Percentiles rank a stretch among this genome's conserved stretches.
Evolutionary conservation across 2,329 filamentous ascomycete genomes (phyloP).

Genomic region (Colletotrichum karsti): DNA sequence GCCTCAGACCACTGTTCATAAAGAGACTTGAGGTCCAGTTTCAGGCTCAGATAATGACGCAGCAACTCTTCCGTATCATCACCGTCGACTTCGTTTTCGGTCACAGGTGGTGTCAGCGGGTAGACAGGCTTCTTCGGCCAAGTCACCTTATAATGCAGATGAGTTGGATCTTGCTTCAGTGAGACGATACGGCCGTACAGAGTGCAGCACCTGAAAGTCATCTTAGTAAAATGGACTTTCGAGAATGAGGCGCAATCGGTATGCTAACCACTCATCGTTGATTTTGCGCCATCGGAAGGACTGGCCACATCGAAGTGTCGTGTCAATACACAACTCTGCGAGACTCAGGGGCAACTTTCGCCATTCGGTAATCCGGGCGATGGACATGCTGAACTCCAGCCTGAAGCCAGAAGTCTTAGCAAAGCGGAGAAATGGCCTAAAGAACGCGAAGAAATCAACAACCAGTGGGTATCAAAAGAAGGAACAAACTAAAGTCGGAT

Average conservation of each 20-base stretch:
- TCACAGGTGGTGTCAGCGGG: slow-evolving; percentile 18
- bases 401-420: no score
- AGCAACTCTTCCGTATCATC: slow-evolving; percentile 81
- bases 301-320: slow-evolving; percentile 92
- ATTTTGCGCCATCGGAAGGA: slow-evolving; percentile 96
- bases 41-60: slow-evolving; percentile 86
- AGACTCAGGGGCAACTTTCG: slow-evolving; percentile 84
- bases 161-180: slow-evolving; percentile 80
- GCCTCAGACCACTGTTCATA: slow-evolving; percentile 88
- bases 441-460: not conserved
- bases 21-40: slow-evolving; percentile 76
- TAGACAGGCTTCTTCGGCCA: slow-evolving; percentile 52
- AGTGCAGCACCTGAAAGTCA: slow-evolving; percentile 72
- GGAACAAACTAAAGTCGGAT: not conserved
- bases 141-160: slow-evolving; percentile 82
- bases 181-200: slow-evolving; percentile 86
- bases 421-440: no score
- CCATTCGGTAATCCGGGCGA: slow-evolving; percentile 76
- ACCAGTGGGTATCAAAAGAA: not conserved
- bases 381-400: slow-evolving; percentile 43
- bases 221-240: not conserved
- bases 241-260: not conserved
- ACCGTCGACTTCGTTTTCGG: slow-evolving; percentile 37
- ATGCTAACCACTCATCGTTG: slow-evolving; percentile 78
- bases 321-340: slow-evolving; percentile 91